Evolutionary conservation across 2,329 filamentous ascomycete genomes (phyloP).

Genomic region (Pyrenochaeta sp.): DNA sequence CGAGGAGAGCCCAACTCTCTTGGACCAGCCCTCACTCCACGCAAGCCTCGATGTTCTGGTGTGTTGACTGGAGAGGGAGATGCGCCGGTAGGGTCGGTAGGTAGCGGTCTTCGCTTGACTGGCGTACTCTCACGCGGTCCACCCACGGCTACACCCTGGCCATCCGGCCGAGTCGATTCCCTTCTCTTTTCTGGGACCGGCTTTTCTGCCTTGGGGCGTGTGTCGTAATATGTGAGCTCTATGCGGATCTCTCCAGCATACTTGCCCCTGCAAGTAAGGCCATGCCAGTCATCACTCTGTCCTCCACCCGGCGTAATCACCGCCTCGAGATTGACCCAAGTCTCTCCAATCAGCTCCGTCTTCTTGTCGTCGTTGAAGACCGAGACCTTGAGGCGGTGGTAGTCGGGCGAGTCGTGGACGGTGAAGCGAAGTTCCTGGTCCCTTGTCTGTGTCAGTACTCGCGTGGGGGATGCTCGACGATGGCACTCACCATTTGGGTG

Average conservation of each 20-base stretch:
- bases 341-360: slow-evolving; percentile 94
- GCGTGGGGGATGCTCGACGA: not conserved
- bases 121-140: slow-evolving; percentile 65
- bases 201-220: slow-evolving; percentile 81
- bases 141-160: slow-evolving; percentile 50
- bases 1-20: slow-evolving; percentile 48
- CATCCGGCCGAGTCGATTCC: slow-evolving; percentile 46
- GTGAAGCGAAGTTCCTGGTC: slow-evolving; percentile 96
- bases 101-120: slow-evolving; percentile 84
- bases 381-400: slow-evolving; percentile 93
- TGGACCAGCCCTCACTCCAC: slow-evolving; percentile 42
- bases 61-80: slow-evolving; percentile 50
- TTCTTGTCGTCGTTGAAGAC: slow-evolving; percentile 99
- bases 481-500: slow-evolving; percentile 83
- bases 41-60: slow-evolving; percentile 42
- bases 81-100: slow-evolving; percentile 73
- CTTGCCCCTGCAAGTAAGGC: slow-evolving; percentile 85
- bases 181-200: slow-evolving; percentile 63
- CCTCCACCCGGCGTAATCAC: slow-evolving; percentile 87
- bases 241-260: slow-evolving; percentile 95
- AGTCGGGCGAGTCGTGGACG: slow-evolving; percentile 95
- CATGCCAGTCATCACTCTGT: slow-evolving; percentile 94
- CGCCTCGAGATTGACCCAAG: slow-evolving; percentile 83
- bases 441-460: slow-evolving; percentile 63
- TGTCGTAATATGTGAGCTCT: slow-evolving; percentile 96